Percentiles rank a stretch among this genome's conserved stretches.
phyloP scores from a whole-genome alignment of 176 grass and related monocot species.

The Chrysopogon serrulatus region DNA sequence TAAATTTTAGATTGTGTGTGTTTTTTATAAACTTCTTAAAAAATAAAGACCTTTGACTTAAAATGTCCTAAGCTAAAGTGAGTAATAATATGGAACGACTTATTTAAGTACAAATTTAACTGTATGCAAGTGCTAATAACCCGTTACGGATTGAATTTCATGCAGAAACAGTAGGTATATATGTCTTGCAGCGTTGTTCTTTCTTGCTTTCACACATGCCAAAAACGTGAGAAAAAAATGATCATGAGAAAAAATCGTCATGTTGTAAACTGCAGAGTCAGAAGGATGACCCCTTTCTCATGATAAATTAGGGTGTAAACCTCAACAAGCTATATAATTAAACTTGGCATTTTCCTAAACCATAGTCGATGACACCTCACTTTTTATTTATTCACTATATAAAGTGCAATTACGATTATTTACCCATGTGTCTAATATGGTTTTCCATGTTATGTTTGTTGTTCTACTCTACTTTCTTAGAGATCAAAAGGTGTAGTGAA shows the following conservation, averaged over 20 bases:
- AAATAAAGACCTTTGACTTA: too few species aligned
- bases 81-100: not conserved
- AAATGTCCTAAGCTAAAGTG: not conserved
- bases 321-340: not conserved
- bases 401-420: not conserved
- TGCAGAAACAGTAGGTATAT: not conserved
- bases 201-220: too few species aligned
- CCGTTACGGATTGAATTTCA: not conserved
- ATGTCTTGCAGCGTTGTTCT: too few species aligned
- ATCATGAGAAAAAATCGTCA: not conserved
- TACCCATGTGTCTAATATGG: not conserved
- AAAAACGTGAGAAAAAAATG: too few species aligned
- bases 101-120: too few species aligned
- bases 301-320: not conserved
- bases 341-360: not conserved
- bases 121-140: not conserved
- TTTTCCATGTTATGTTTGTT: not conserved
- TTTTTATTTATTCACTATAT: not conserved
- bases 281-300: not conserved
- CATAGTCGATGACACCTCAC: not conserved
- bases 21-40: too few species aligned
- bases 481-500: constrained; percentile 97
- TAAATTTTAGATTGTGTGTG: too few species aligned
- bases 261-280: not conserved
- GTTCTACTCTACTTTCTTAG: not conserved